phyloP scores from a whole-genome alignment of 352 stramenopile genomes.

The Phytophthora syringae region DNA sequence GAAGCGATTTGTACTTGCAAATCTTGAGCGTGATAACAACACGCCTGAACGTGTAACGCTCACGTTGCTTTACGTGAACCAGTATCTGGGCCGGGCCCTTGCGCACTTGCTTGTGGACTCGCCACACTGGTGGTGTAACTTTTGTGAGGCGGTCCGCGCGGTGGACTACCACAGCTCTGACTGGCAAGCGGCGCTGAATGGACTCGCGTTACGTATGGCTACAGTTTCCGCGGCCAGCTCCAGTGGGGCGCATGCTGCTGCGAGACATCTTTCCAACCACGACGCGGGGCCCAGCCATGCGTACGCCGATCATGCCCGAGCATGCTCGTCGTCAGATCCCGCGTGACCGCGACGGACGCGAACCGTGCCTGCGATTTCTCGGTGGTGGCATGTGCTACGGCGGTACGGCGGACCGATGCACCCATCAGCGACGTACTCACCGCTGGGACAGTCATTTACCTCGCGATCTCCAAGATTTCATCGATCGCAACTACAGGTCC shows the following conservation, averaged over 20 bases:
- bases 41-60: not conserved
- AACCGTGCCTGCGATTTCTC: conserved; percentile 9
- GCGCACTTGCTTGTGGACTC: conserved; percentile 1
- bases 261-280: not conserved
- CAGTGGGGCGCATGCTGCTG: not conserved
- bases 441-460: not conserved
- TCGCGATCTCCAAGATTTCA: conserved; percentile 2
- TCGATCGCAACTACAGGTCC: conserved; percentile 7
- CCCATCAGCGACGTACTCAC: conserved; percentile 1
- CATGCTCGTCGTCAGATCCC: not conserved
- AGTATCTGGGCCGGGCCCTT: not conserved
- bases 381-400: conserved; percentile 16
- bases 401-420: not conserved
- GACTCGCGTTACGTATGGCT: not conserved
- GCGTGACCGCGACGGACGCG: not conserved
- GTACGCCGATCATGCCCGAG: conserved; percentile 2
- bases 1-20: conserved; percentile 1
- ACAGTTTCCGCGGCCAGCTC: not conserved
- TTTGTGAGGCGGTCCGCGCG: not conserved
- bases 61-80: conserved; percentile 1
- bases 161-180: conserved; percentile 6
- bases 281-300: not conserved
- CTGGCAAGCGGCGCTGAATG: conserved; percentile 2
- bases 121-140: conserved; percentile 3
- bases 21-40: conserved; percentile 1